Evolutionary conservation across 2,329 filamentous ascomycete genomes (phyloP).

Genomic region (Cladosporium sp.): DNA sequence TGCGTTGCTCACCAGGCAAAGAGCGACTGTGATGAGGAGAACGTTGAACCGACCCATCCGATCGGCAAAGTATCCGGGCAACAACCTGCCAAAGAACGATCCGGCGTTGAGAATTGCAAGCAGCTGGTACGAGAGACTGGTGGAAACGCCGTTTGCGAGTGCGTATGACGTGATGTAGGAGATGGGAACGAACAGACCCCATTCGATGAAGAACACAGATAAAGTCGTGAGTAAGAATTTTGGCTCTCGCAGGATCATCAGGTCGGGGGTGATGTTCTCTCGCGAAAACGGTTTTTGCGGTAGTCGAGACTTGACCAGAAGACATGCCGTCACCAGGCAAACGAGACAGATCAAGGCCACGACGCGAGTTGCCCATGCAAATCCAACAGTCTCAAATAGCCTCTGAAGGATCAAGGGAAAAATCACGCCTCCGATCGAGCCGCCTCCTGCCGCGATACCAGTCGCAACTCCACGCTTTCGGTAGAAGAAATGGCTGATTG

Average conservation of each 20-base stretch:
- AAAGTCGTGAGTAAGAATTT: slow-evolving; percentile 44
- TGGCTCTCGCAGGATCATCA: slow-evolving; percentile 44
- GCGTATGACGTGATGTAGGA: slow-evolving; percentile 79
- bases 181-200: slow-evolving; percentile 63
- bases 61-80: slow-evolving; percentile 76
- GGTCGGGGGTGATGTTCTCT: slow-evolving; percentile 38
- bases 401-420: slow-evolving; percentile 46
- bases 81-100: slow-evolving; percentile 72
- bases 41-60: slow-evolving; percentile 78
- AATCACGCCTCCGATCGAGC: slow-evolving; percentile 48
- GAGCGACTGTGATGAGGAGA: slow-evolving; percentile 65
- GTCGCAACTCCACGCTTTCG: slow-evolving; percentile 75
- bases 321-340: slow-evolving; percentile 41
- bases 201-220: slow-evolving; percentile 50
- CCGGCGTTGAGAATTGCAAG: slow-evolving; percentile 77
- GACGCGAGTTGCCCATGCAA: slow-evolving; percentile 49
- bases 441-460: slow-evolving; percentile 74
- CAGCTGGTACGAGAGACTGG: slow-evolving; percentile 65
- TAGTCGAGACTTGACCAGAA: neutral
- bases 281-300: neutral
- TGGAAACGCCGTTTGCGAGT: slow-evolving; percentile 56
- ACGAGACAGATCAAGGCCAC: slow-evolving; percentile 47
- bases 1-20: slow-evolving; percentile 62
- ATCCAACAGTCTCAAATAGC: slow-evolving; percentile 47
- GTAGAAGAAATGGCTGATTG: slow-evolving; percentile 81